phyloP scores from a whole-genome alignment of 257 asterid species.

The Echites panduratus region DNA sequence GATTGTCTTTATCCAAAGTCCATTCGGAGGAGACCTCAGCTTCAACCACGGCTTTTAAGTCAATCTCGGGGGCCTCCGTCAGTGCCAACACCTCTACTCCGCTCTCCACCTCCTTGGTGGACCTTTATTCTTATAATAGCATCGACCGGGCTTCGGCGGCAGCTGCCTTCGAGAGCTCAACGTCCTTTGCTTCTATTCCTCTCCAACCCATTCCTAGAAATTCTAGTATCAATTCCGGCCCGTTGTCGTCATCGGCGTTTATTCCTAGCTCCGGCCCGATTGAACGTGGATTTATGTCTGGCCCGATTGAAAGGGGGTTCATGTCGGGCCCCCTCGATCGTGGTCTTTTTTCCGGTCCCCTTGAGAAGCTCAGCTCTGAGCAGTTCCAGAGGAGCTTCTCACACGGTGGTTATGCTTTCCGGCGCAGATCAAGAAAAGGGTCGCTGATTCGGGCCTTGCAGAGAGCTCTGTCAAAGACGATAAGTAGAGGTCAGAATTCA shows the following conservation, averaged over 20 bases:
- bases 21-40: slow-evolving; percentile 41
- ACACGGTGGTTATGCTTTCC: slow-evolving; percentile 70
- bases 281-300: slow-evolving; percentile 80
- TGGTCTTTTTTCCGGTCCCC: slow-evolving; percentile 70
- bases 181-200: slow-evolving; percentile 77
- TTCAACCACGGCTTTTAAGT: slow-evolving; percentile 52
- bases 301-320: slow-evolving; percentile 78
- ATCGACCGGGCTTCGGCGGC: slow-evolving; percentile 75
- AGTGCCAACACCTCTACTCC: slow-evolving; percentile 94
- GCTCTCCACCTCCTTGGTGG: slow-evolving; percentile 69
- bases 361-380: slow-evolving; percentile 52
- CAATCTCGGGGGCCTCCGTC: slow-evolving; percentile 91
- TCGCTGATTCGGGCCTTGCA: slow-evolving; percentile 55
- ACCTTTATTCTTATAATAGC: slow-evolving; percentile 49
- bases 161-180: slow-evolving; percentile 85
- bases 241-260: slow-evolving; percentile 38
- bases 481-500: slow-evolving; percentile 70
- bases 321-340: slow-evolving; percentile 77
- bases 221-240: slow-evolving; percentile 56
- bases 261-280: slow-evolving; percentile 56
- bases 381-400: slow-evolving; percentile 78
- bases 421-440: slow-evolving; percentile 48
- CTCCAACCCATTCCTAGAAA: slow-evolving; percentile 78
- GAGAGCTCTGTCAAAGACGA: slow-evolving; percentile 68
- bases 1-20: slow-evolving; percentile 60